Base-by-base conservation (phyloP, 768 basidiomycete genomes). In the Leccinum incarnatum region DNA sequence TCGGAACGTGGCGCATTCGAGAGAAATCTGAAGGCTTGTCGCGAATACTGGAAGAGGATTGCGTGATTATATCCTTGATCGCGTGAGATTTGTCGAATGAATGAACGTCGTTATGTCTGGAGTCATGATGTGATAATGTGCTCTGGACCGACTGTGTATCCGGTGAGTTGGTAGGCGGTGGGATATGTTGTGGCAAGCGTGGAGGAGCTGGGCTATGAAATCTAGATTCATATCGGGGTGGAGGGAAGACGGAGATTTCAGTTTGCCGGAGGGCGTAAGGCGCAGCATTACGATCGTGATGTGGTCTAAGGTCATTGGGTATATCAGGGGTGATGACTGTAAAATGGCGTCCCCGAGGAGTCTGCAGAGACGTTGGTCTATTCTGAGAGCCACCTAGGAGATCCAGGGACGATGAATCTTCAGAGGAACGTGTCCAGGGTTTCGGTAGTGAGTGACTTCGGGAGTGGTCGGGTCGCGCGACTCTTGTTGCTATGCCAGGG, bases 1-100 rank as follows among this genome's bases (percentile, higher is more conserved):
- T 87, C 4, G 89, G 89, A 46, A 85, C 65, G 69, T 85, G 74
- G 42, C 64, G 71, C 23, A 56, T 60, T 54, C 69, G 71, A 17
- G 54, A 63, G 5, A 60, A 60, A 27, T 63, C 66, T 23, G 53
- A 46, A 36, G 55, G 36, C 19, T 53, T 54, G 40, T 57, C 51
- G 37, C 61, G 67, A 17, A 51, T 10, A 50, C 32, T 23, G 42
- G 56, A 57, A 27, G 59, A 29, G 36, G 64, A 30, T 45, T 50
- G 67, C 3, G 48, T 40, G 52, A 23, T 21, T 14, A 23, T 51
- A 40, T 19, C 45, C 11, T 58, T 53, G n/a, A 30, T 49, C 37
- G 50, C 49, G 48, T 48, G 47, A 32, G 59, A 59, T 9, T 50
- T 53, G 48, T 64, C 60, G 57, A 55, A 52, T 5, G 64, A 62